Conservation (phyloP, 73 alveolate genomes). For the Strombidium stylifer region DNA sequence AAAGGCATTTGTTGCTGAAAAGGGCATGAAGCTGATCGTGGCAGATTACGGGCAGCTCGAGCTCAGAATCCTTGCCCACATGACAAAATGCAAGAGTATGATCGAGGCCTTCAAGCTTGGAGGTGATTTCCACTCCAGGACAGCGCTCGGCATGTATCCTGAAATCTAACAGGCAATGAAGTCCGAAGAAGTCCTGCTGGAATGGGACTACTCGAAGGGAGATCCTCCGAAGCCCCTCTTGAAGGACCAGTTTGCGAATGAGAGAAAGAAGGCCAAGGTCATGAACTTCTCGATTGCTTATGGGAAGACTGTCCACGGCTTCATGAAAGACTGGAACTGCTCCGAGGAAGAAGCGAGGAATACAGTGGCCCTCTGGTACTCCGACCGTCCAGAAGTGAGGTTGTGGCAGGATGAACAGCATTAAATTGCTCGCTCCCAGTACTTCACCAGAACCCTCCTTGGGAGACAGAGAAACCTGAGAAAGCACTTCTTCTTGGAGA, state of each 20-base stretch:
- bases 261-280: constrained; percentile 91
- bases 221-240: constrained; percentile 86
- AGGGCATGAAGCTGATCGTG: constrained; percentile 82
- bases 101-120: constrained; percentile 88
- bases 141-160: constrained; percentile 83
- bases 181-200: constrained; percentile 76
- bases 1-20: constrained; percentile 74
- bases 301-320: constrained; percentile 91
- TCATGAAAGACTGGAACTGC: constrained; percentile 90
- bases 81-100: constrained; percentile 90
- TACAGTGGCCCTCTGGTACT: constrained; percentile 85
- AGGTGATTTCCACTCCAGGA: constrained; percentile 82
- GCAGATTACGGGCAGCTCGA: constrained; percentile 97
- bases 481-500: constrained; percentile 31
- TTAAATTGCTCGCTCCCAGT: constrained; percentile 52
- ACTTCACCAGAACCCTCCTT: constrained; percentile 70
- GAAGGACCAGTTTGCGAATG: constrained; percentile 79
- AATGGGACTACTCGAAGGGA: constrained; percentile 87
- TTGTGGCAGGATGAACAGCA: constrained; percentile 70
- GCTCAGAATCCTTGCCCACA: constrained; percentile 92
- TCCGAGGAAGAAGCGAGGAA: constrained; percentile 77
- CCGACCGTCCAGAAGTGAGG: constrained; percentile 85
- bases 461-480: constrained; percentile 84
- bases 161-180: constrained; percentile 79
- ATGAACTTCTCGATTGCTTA: constrained; percentile 94